Conservation (phyloP, 768 basidiomycete genomes). For the Trichaptum fuscoviolaceum region DNA sequence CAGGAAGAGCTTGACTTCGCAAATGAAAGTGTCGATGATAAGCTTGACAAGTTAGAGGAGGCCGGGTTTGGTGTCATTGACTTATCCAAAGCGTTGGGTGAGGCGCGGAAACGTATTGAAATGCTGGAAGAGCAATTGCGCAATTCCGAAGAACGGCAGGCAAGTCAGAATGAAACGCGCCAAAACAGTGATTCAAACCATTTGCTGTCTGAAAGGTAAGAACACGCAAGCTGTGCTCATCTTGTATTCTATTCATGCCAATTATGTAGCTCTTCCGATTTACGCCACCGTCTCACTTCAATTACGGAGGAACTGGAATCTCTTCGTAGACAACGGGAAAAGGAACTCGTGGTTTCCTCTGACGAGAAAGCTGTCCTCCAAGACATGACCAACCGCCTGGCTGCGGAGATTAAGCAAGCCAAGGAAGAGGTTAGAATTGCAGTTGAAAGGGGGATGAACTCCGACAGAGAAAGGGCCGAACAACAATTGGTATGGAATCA, state of each 20-base stretch:
- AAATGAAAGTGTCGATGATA: constrained; percentile 84
- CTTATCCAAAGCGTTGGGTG: constrained; percentile 64
- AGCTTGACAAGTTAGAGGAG: constrained; percentile 80
- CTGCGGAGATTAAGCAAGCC: constrained; percentile 50
- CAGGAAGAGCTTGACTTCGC: constrained; percentile 73
- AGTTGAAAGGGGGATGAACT: constrained; percentile 46
- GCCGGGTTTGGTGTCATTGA: constrained; percentile 71
- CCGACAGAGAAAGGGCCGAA: constrained; percentile 42
- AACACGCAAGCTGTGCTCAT: neutral
- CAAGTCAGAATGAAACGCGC: neutral
- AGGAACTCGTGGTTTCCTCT: constrained; percentile 56
- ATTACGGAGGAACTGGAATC: neutral
- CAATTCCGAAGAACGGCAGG: neutral
- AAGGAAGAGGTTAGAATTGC: constrained; percentile 54
- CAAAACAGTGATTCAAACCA: neutral
- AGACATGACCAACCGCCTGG: constrained; percentile 62
- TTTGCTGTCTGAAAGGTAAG: neutral
- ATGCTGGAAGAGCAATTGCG: constrained; percentile 40
- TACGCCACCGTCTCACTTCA: neutral
- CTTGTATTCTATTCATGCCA: neutral
- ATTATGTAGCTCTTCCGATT: neutral
- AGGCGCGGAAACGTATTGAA: constrained; percentile 54
- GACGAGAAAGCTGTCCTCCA: constrained; percentile 72
- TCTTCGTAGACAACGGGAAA: constrained; percentile 50
- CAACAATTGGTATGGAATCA: constrained; percentile 48